Base-by-base conservation (phyloP, 805 yeast genomes). In the Barnettozyma populi region DNA sequence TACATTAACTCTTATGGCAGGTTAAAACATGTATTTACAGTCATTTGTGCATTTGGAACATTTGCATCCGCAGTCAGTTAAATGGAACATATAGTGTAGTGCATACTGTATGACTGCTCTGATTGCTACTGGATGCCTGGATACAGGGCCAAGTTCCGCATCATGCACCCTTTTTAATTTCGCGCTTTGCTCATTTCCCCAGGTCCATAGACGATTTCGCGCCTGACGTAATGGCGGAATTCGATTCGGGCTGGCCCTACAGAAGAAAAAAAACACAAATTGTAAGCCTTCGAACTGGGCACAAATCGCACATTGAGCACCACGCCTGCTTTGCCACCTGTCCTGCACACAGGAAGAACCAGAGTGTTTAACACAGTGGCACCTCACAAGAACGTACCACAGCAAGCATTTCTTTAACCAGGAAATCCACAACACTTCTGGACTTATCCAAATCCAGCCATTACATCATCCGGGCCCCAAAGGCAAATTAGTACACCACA, bases 151-250 rank as follows among this genome's bases (percentile, higher is more conserved):
- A n/a, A n/a, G n/a, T n/a, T n/a, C n/a, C n/a, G n/a, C n/a, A n/a
- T n/a, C n/a, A n/a, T n/a, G n/a, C n/a, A n/a, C 37, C 37, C 13
- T 23, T 23, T 23, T 23, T 8, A 23, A 23, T 8, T 23, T 23
- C 25, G 25, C 25, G 25, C 25, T 23, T 11, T 29, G 16, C 6
- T 14, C 32, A 29, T 14, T 29, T 29, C 32, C 13, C 16, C 32
- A 8, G 32, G n/a, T 25, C 32, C 16, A 29, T n/a, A 14, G 13
- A 29, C 32, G 23, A 24, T 39, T 21, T 39, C 34, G 42, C 42
- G 42, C 18, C 19, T 39, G 42, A 39, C 42, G 42, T 39, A 25
- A 39, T 39, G 42, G n/a, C 14, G 34, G 13, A 14, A 19, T 37
- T 37, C 40, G 27, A 29, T 29, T 29, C 16, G 16, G 32, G 16